Conservation (phyloP, 306 rosid species). For the Quercus suber region DNA sequence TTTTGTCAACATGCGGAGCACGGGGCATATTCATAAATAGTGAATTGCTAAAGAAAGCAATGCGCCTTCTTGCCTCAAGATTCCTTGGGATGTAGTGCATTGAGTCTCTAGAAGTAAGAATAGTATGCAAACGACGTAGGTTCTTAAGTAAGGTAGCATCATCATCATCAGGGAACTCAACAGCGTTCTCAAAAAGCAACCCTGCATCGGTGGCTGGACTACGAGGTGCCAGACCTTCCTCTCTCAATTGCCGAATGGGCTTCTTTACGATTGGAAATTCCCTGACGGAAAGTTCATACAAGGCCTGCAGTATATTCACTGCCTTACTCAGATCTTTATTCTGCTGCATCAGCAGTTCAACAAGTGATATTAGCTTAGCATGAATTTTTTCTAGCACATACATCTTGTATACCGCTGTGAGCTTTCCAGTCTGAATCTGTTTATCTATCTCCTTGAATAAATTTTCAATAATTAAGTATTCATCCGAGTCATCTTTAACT, state of each 20-base stretch:
- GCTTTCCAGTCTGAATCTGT: slow-evolving; percentile 33
- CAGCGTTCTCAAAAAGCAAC: slow-evolving; percentile 70
- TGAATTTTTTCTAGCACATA: slow-evolving; percentile 57
- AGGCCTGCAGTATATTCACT: slow-evolving; percentile 76
- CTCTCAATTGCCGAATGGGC: slow-evolving; percentile 37
- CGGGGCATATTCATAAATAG: slow-evolving; percentile 97
- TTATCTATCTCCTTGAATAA: slow-evolving; percentile 52
- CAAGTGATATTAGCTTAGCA: slow-evolving; percentile 59
- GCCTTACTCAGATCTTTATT: slow-evolving; percentile 46
- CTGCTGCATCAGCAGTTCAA: slow-evolving; percentile 50
- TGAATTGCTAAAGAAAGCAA: slow-evolving; percentile 91
- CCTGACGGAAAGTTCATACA: slow-evolving; percentile 72
- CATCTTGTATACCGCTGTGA: slow-evolving; percentile 43
- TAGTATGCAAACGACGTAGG: slow-evolving; percentile 71
- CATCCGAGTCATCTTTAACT: slow-evolving; percentile 50
- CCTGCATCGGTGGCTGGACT: slow-evolving; percentile 39
- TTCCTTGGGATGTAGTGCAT: slow-evolving; percentile 82
- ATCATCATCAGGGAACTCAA: slow-evolving; percentile 56
- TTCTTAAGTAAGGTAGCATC: slow-evolving; percentile 55
- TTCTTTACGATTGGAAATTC: slow-evolving; percentile 61
- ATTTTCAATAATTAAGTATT: slow-evolving; percentile 46
- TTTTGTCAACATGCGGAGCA: slow-evolving; percentile 80
- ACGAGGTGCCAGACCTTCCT: slow-evolving; percentile 59
- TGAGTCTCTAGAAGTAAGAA: slow-evolving; percentile 80
- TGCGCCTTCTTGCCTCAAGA: slow-evolving; percentile 76